Conservation (phyloP, 2,329 filamentous ascomycete genomes). For the Stachybotrys echinatus region DNA sequence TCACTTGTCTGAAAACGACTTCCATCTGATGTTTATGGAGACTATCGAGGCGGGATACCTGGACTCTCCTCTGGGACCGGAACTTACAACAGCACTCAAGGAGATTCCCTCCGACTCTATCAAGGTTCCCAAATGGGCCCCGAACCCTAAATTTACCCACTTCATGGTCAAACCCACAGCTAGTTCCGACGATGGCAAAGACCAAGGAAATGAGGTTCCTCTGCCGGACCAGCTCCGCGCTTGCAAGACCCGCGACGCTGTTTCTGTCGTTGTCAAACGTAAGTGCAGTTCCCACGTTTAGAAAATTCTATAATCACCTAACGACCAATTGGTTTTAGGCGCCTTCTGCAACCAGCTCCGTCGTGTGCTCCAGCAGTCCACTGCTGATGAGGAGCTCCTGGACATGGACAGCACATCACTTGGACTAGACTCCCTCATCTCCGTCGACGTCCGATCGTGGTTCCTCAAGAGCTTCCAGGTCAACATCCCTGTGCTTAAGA, state of each 20-base stretch:
- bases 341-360: neutral
- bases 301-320: too few species aligned
- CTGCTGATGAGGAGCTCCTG: neutral
- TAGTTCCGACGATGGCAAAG: neutral
- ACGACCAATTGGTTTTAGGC: too few species aligned
- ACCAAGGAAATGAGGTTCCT: neutral
- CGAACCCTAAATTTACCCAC: neutral
- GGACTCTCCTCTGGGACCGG: neutral
- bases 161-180: neutral
- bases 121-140: neutral
- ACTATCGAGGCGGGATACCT: neutral
- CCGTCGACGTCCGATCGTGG: constrained; percentile 3
- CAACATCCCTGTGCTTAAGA: constrained; percentile 3
- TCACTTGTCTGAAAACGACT: neutral
- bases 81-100: neutral
- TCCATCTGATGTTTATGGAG: neutral
- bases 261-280: too few species aligned
- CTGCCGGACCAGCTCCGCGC: neutral
- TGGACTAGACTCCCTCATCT: constrained; percentile 1
- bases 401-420: neutral
- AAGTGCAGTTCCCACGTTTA: too few species aligned
- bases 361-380: neutral
- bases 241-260: neutral
- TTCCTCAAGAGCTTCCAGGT: constrained; percentile 4
- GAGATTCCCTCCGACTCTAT: neutral